A percentile compares a stretch with the other conserved stretches of the same genome.
These are phyloP conservation scores for Xylaria sp. DNA, from an alignment of 2,329 filamentous ascomycete species.

Conservation along the genomic window DNA sequence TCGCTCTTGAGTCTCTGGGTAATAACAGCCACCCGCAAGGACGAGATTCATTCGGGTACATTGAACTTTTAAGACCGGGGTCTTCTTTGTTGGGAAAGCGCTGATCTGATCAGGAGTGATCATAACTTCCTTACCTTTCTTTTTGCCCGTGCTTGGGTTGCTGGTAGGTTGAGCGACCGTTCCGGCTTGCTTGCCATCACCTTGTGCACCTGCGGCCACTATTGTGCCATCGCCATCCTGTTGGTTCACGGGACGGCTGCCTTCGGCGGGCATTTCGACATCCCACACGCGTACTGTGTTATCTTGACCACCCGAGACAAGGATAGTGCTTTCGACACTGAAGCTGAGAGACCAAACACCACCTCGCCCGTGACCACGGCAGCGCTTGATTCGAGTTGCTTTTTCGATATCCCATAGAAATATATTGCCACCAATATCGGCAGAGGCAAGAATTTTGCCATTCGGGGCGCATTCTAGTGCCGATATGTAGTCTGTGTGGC, in stretches of 20 bases:
- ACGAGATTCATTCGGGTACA: conserved; percentile 97
- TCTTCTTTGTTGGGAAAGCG: conserved; percentile 96
- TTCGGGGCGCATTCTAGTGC: conserved; percentile 86
- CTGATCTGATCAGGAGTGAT: conserved; percentile 94
- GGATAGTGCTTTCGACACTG: conserved; percentile 89
- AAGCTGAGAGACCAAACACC: conserved; percentile 95
- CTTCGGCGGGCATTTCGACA: conserved; percentile 76
- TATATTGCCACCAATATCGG: conserved; percentile 88
- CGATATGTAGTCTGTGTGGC: conserved; percentile 88
- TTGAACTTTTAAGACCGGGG: conserved; percentile 89
- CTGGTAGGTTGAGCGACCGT: conserved; percentile 48
- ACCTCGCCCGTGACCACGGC: conserved; percentile 91
- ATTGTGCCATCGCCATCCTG: conserved; percentile 53
- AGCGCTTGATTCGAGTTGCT: conserved; percentile 87
- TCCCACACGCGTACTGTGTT: conserved; percentile 96
- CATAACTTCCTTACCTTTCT: conserved; percentile 89
- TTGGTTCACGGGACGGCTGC: conserved; percentile 54
- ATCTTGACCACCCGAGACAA: conserved; percentile 91
- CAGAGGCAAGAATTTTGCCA: conserved; percentile 90
- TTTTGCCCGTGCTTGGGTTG: conserved; percentile 61
- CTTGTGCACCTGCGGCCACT: conserved; percentile 53
- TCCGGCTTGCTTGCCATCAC: conserved; percentile 54
- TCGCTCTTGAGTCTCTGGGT: conserved; percentile 57
- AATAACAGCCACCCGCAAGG: conserved; percentile 80
- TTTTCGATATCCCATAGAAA: conserved; percentile 94